Evolutionary conservation across 345 rosid genomes (phyloP), one percentile per base, ranked within the genome.

Genomic region (Cardamine resedifolia): DNA sequence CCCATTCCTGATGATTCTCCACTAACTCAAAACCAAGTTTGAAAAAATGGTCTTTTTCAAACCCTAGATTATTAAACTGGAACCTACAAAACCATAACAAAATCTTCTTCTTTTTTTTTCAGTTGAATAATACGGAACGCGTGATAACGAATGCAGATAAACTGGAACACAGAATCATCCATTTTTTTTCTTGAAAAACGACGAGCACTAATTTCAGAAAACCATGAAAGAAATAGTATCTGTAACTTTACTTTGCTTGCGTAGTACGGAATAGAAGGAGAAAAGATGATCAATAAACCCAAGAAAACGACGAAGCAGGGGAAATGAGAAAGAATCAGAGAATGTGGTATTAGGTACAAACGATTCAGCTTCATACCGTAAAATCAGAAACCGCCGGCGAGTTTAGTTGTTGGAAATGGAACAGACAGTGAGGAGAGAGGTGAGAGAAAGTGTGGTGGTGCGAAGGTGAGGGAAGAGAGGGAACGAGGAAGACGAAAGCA

Each of bases 361-460:
- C 27, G 58, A 23, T 72, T 72, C 38, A 6, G 24, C 24, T 63
- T 41, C 48, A 10, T 38, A 45, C 66, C 43, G 20, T 57, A 19
- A 18, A 73, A 56, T 24, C 24, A 41, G 44, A 73, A 65, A 50
- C 43, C 59, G 27, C 26, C 26, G 43, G 31, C 7, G 59, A 38
- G 41, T 20, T 31, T 36, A 18, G 12, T 6, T 41, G 53, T 47
- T 15, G 33, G 5, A 23, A 53, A 2, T 47, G 7, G 15, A 44
- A 28, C 15, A 72, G 23, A 45, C 7, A 44, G 30, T 5, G 71
- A 43, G 23, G 21, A 55, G n/a, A n/a, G n/a, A n/a, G n/a, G n/a
- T n/a, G 57, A 72, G 66, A 71, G 23, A 56, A 14, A 61, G 26
- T 33, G 31, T 39, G 33, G 36, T 27, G 51, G 62, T 49, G 68